A percentile compares a stretch with the other conserved stretches of the same genome.
phyloP scores from a whole-genome alignment of 441 rosid species.

The Pelargonium australe region DNA sequence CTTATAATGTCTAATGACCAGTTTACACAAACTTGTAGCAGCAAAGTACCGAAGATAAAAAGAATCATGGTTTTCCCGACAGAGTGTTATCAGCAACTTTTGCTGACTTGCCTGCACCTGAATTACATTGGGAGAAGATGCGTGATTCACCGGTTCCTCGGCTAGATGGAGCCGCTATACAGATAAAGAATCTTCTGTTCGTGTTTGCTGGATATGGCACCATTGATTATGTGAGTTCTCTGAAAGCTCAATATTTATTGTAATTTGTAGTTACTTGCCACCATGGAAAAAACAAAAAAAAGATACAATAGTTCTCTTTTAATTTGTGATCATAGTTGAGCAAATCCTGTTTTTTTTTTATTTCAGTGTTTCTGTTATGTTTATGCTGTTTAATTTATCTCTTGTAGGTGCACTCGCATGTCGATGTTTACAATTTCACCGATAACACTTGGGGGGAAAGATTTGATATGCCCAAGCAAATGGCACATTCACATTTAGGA shows the following conservation, averaged over 20 bases:
- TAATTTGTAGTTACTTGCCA: conserved; percentile 29
- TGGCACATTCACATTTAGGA: conserved; percentile 98
- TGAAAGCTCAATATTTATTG: neutral
- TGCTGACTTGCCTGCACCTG: conserved; percentile 80
- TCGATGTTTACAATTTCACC: conserved; percentile 75
- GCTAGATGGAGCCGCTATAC: conserved; percentile 81
- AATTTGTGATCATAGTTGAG: conserved; percentile 1
- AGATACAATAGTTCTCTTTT: too few species aligned
- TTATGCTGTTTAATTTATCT: conserved; percentile 5
- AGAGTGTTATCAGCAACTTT: conserved; percentile 79
- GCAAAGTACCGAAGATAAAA: conserved; percentile 19
- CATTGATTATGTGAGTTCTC: conserved; percentile 48
- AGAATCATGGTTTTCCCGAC: conserved; percentile 26
- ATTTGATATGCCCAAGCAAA: conserved; percentile 91
- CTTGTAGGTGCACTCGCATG: conserved; percentile 78
- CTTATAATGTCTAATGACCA: conserved; percentile 4
- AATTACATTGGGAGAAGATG: conserved; percentile 85
- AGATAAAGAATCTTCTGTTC: conserved; percentile 60
- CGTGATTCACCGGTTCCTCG: conserved; percentile 81
- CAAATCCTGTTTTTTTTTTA: neutral
- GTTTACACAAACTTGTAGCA: conserved; percentile 28
- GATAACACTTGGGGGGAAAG: conserved; percentile 80
- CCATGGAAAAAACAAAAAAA: too few species aligned
- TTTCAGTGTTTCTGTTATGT: conserved; percentile 10
- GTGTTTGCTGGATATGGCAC: conserved; percentile 94